Evolutionary conservation across 192 early-diverging fungal species (phyloP).

Genomic region (Phycomyces nitens): DNA sequence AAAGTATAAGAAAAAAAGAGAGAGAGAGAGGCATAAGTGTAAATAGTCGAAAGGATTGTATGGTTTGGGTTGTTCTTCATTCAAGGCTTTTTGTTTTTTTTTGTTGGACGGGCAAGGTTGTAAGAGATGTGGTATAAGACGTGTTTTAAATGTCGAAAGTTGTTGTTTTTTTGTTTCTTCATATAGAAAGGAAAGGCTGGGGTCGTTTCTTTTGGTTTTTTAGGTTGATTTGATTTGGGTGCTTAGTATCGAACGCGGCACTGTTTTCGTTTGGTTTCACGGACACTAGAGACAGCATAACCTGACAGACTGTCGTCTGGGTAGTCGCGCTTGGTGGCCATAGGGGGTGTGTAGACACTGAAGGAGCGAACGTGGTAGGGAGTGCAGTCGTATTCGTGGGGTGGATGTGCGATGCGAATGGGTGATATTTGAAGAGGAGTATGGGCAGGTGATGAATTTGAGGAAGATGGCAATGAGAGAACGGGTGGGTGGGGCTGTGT

Average conservation of each 20-base stretch:
- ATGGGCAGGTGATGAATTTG: constrained; percentile 27
- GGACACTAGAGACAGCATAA: not conserved
- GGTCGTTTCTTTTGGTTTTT: too few relatives aligned
- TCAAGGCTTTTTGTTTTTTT: not conserved
- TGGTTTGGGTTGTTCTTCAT: not conserved
- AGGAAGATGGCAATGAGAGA: constrained; percentile 23
- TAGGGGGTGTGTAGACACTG: not conserved
- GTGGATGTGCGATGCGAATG: not conserved
- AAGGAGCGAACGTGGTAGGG: not conserved
- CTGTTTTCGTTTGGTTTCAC: constrained; percentile 2
- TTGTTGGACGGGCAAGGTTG: not conserved
- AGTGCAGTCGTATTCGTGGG: not conserved
- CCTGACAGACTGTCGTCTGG: not conserved
- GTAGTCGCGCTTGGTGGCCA: not conserved
- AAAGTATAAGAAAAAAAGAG: not conserved
- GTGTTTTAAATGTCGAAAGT: not conserved
- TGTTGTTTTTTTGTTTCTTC: too few relatives aligned
- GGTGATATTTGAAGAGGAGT: constrained; percentile 30
- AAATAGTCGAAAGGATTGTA: not conserved
- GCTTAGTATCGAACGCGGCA: not conserved
- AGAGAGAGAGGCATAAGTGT: not conserved
- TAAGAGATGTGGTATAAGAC: too few relatives aligned
- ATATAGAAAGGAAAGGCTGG: too few relatives aligned
- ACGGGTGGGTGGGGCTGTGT: constrained; percentile 23
- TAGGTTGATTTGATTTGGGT: too few relatives aligned